phyloP scores from a whole-genome alignment of 441 rosid genomes.

The Jatropha podagrica region DNA sequence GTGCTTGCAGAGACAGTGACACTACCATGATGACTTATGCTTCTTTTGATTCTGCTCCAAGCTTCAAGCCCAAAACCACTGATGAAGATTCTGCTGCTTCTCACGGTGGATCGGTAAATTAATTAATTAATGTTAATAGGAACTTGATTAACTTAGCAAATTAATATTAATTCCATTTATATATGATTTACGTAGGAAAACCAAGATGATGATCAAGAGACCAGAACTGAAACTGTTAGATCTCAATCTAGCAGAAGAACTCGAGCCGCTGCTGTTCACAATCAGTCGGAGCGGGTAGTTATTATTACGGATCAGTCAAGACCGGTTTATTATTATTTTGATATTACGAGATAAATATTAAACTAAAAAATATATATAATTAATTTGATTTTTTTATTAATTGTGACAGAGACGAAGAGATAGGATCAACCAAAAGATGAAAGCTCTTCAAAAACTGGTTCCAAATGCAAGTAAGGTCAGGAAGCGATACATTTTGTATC shows the following conservation, averaged over 20 bases:
- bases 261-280: conserved; percentile 63
- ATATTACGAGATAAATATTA: no score
- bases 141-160: neutral
- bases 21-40: conserved; percentile 7
- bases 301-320: no score
- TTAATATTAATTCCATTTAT: no score
- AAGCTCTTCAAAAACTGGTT: conserved; percentile 66
- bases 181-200: conserved; percentile 30
- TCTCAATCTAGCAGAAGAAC: conserved; percentile 45
- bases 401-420: conserved; percentile 61
- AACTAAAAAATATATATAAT: neutral
- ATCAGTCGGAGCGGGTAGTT: conserved; percentile 68
- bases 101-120: conserved; percentile 46
- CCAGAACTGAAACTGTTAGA: conserved; percentile 39
- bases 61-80: conserved; percentile 1
- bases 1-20: conserved; percentile 26
- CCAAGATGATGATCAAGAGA: conserved; percentile 44
- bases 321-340: no score
- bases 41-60: conserved; percentile 18
- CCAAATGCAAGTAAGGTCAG: conserved; percentile 69
- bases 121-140: no score
- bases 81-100: conserved; percentile 28
- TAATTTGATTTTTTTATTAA: neutral
- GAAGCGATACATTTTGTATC: neutral
- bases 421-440: conserved; percentile 72